A percentile compares a stretch with the other conserved stretches of the same genome.
Evolutionary conservation across 2,329 filamentous ascomycete genomes (phyloP).

Genomic region (Rutstroemia sp.): DNA sequence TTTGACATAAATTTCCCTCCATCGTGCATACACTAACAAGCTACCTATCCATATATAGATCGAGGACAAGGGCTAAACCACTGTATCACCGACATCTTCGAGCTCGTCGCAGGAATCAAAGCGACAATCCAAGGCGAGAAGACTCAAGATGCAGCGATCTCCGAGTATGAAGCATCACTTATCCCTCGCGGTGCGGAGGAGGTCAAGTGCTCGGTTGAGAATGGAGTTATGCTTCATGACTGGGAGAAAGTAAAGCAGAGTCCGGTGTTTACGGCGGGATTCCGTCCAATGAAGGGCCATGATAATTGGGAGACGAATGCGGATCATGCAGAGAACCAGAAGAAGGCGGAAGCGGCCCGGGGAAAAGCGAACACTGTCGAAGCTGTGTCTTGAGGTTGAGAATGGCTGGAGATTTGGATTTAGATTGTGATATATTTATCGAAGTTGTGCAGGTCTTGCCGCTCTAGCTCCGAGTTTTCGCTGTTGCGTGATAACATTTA

Average conservation of each 20-base stretch:
- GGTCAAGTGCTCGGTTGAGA: constrained; percentile 36
- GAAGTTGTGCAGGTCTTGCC: too few relatives aligned
- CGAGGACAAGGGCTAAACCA: constrained; percentile 3
- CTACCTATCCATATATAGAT: background rate
- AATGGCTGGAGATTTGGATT: too few relatives aligned
- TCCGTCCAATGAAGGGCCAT: background rate
- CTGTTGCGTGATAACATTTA: too few relatives aligned
- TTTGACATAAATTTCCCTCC: background rate
- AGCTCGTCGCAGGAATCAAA: constrained; percentile 8
- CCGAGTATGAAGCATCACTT: constrained; percentile 38
- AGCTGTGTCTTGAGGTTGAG: too few relatives aligned
- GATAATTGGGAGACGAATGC: background rate
- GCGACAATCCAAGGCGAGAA: constrained; percentile 17
- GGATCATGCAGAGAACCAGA: background rate
- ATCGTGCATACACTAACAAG: background rate
- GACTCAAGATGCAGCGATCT: constrained; percentile 25
- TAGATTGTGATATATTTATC: too few relatives aligned
- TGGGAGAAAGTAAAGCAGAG: background rate
- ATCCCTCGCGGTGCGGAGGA: constrained; percentile 36
- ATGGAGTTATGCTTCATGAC: constrained; percentile 26
- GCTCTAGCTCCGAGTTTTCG: too few relatives aligned
- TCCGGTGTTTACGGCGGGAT: background rate
- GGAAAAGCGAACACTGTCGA: too few relatives aligned
- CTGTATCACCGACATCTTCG: background rate
- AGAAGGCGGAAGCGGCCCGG: background rate